Evolutionary conservation across 2,329 filamentous ascomycete genomes (phyloP), one percentile per base, ranked within the genome.

Genomic region (Cladophialophora chaetospira): DNA sequence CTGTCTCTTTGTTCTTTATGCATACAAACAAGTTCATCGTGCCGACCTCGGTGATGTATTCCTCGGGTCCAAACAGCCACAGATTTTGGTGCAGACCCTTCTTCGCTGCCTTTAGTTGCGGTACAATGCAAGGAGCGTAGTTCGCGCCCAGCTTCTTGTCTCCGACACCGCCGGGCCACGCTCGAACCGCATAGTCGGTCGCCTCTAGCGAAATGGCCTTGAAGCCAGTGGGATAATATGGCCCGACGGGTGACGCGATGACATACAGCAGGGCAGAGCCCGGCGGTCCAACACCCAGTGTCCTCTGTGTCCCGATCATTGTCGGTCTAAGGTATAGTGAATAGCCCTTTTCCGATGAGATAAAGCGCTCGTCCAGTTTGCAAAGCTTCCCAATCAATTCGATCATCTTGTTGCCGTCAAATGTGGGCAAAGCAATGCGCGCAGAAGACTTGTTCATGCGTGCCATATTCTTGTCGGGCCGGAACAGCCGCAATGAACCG

Each of bases 61-160:
- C 91, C 74, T 97, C 91, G 70, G 95, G 87, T 40, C 92, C 92
- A 71, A 97, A 99, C 28, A 99, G 79, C 94, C 94, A 99, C 52
- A 99, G 82, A 76, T 97, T 99, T 79, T 99, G 94, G 77, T 97
- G 93, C 82, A 92, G 96, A 19, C 94, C 94, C 55, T 91, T 85
- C 73, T 86, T 88, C 43, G 91, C 91, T 38, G 94, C 94, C 75
- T 96, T 85, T 68, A 94, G 84, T 77, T 99, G 94, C 15, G 94
- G 94, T n/a, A 97, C 80, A 68, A 99, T 93, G 79, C 94, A 97
- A 4, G 94, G 94, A n/a, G 94, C 94, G 73, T 99, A 99, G 83
- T 99, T 99, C 69, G 93, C 94, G 61, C 94, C 94, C 29, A 99
- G 86, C 80, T 99, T 99, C 85, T 94, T 96, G 79, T 97, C 91